Evolutionary conservation across 768 basidiomycete species (phyloP).

Genomic region (Paxillus involutus): DNA sequence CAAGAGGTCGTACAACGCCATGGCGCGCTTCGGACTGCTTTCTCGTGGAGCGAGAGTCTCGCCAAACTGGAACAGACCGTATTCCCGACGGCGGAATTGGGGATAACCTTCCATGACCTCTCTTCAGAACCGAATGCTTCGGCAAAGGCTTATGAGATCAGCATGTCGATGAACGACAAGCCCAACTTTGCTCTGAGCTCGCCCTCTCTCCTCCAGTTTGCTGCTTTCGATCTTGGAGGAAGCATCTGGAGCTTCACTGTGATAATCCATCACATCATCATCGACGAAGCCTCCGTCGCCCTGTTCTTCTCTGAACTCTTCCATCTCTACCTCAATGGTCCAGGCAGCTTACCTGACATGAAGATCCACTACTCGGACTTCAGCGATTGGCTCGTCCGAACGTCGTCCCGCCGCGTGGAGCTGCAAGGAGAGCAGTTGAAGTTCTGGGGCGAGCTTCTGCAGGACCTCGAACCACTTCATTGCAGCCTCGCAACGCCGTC

Average conservation of each 20-base stretch:
- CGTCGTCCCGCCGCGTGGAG: slow-evolving; percentile 5
- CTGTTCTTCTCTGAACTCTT: slow-evolving; percentile 14
- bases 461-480: slow-evolving; percentile 10
- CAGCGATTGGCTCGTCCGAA: slow-evolving; percentile 12
- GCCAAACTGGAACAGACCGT: slow-evolving; percentile 13
- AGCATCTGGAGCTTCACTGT: slow-evolving; percentile 9
- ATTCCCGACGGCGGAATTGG: slow-evolving; percentile 7
- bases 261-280: slow-evolving; percentile 16
- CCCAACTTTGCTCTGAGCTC: slow-evolving; percentile 9
- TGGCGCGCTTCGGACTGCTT: slow-evolving; percentile 12
- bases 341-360: slow-evolving; percentile 6
- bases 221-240: slow-evolving; percentile 12
- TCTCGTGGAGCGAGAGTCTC: slow-evolving; percentile 10
- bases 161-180: slow-evolving; percentile 1
- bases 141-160: slow-evolving; percentile 13
- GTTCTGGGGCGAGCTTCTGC: slow-evolving; percentile 4
- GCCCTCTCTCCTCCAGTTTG: slow-evolving; percentile 5
- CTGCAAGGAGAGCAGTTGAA: slow-evolving; percentile 6
- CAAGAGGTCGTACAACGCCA: slow-evolving; percentile 12
- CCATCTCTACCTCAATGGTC: slow-evolving; percentile 6
- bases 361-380: slow-evolving; percentile 14
- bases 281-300: slow-evolving; percentile 13
- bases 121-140: slow-evolving; percentile 1
- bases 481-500: slow-evolving; percentile 8
- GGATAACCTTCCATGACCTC: slow-evolving; percentile 6